A percentile compares a stretch with the other conserved stretches of the same genome.
Evolutionary conservation across 2,329 filamentous ascomycete genomes (phyloP).

Genomic region (Bisporella sp.): DNA sequence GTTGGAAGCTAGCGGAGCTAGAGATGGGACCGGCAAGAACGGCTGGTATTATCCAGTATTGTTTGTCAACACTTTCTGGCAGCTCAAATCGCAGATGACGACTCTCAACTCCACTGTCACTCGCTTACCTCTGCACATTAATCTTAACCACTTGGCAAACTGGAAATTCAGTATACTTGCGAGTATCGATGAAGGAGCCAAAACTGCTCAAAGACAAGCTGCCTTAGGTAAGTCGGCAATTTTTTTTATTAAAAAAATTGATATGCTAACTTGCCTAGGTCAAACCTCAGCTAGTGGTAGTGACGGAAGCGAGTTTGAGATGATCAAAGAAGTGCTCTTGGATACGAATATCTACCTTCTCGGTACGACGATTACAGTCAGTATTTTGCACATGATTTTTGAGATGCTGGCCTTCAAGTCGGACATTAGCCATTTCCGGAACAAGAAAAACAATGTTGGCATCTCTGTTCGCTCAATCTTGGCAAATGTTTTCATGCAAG

Average conservation of each 20-base stretch:
- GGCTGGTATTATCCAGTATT: conserved; percentile 91
- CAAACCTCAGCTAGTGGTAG: conserved; percentile 57
- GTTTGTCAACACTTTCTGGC: conserved; percentile 96
- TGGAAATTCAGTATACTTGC: conserved; percentile 90
- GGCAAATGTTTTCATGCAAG: conserved; percentile 96
- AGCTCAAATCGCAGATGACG: conserved; percentile 85
- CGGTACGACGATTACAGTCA: conserved; percentile 75
- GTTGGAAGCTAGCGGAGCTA: conserved; percentile 71
- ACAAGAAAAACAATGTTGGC: conserved; percentile 99
- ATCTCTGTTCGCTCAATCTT: conserved; percentile 94
- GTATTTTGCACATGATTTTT: conserved; percentile 86
- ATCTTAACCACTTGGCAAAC: conserved; percentile 71
- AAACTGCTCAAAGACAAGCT: conserved; percentile 71
- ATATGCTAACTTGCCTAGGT: conserved; percentile 13
- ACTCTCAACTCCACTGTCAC: conserved; percentile 85
- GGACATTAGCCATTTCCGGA: conserved; percentile 95
- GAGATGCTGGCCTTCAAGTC: conserved; percentile 96
- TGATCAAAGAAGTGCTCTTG: conserved; percentile 91
- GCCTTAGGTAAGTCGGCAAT: conserved; percentile 53
- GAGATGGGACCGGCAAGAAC: conserved; percentile 79
- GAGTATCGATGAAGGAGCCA: conserved; percentile 79
- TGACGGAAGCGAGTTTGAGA: conserved; percentile 90
- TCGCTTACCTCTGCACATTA: conserved; percentile 73
- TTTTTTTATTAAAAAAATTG: not conserved
- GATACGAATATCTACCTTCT: conserved; percentile 93